Conservation (phyloP, 306 rosid genomes). For the Dalbergia cultrata region DNA sequence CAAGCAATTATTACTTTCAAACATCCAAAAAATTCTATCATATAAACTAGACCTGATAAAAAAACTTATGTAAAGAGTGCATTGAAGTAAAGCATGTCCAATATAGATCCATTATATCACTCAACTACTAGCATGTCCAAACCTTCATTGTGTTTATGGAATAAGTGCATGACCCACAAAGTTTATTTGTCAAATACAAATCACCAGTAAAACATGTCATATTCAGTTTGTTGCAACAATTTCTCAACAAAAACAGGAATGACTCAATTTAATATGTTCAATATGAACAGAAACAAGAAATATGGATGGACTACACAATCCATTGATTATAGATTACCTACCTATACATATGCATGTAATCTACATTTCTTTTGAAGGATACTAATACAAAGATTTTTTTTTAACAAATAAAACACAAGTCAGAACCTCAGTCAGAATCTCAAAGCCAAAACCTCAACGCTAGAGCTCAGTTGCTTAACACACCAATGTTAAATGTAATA, state of each 20-base stretch:
- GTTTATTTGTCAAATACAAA: constrained; percentile 17
- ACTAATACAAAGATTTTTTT: constrained; percentile 18
- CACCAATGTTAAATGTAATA: neutral
- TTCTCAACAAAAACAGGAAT: neutral
- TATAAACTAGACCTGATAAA: too few relatives aligned
- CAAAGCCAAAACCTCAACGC: too few relatives aligned
- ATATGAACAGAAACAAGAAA: constrained; percentile 7
- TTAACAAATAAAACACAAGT: neutral
- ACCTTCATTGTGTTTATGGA: neutral
- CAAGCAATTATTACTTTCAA: too few relatives aligned
- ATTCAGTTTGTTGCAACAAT: constrained; percentile 14
- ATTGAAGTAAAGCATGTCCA: constrained; percentile 34
- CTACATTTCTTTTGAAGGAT: constrained; percentile 6
- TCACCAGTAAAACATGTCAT: constrained; percentile 13
- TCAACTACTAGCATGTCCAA: constrained; percentile 38
- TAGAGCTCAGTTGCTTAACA: neutral
- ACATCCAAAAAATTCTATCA: too few relatives aligned
- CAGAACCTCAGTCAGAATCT: too few relatives aligned
- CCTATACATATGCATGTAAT: constrained; percentile 11
- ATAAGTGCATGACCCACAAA: constrained; percentile 5
- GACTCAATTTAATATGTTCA: constrained; percentile 7
- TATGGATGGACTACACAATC: constrained; percentile 15
- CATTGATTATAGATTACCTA: constrained; percentile 18
- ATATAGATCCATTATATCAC: constrained; percentile 33
- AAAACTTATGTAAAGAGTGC: constrained; percentile 24